phyloP scores from a whole-genome alignment of 768 basidiomycete species.

The Dacryopinax spathularia region DNA sequence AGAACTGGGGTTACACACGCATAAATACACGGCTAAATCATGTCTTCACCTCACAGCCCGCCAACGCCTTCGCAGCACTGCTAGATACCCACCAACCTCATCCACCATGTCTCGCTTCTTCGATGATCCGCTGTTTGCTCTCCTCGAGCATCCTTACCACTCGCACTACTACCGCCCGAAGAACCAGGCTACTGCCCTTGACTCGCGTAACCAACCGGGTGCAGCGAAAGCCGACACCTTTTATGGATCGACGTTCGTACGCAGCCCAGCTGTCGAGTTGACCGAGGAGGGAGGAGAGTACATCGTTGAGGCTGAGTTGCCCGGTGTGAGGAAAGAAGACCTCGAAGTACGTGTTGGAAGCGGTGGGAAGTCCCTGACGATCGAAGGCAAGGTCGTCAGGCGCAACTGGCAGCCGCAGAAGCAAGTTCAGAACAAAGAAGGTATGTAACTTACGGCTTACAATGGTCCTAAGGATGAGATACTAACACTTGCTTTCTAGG shows the following conservation, averaged over 20 bases:
- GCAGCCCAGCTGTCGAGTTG: conserved; percentile 49
- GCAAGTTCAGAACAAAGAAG: conserved; percentile 12
- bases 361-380: conserved; percentile 53
- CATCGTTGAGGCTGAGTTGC: conserved; percentile 60
- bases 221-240: not conserved
- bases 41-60: no score
- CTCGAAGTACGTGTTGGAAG: conserved; percentile 57
- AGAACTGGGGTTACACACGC: not conserved
- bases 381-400: conserved; percentile 45
- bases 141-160: not conserved
- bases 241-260: not conserved
- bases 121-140: not conserved
- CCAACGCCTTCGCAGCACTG: not conserved
- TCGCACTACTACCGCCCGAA: not conserved
- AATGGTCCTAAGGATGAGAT: conserved; percentile 17
- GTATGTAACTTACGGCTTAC: conserved; percentile 24
- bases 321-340: conserved; percentile 66
- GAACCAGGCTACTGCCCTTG: not conserved
- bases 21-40: not conserved
- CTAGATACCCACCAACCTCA: not conserved
- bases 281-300: conserved; percentile 51
- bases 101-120: not conserved
- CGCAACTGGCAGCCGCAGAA: conserved; percentile 14
- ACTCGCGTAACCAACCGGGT: not conserved
- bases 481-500: not conserved